Evolutionary conservation across 305 asterid genomes (phyloP), one percentile per base, ranked within the genome.

Genomic region (Fraxinus xanthoxyloides): DNA sequence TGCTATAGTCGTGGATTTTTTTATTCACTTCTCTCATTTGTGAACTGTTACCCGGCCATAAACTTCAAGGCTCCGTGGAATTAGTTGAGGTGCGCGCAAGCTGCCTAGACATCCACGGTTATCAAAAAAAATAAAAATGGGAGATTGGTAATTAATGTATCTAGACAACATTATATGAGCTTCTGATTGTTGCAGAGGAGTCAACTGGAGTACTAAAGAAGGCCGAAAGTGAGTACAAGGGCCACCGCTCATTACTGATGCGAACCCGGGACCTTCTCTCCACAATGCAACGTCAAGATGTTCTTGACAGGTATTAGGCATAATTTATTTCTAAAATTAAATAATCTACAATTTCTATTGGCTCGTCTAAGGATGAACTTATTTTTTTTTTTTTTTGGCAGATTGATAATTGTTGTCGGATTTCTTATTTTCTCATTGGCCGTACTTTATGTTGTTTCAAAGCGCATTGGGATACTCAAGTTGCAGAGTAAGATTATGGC

Each of bases 151-250:
- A 24, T 2, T 3, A 23, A 23, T 23, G 72, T 9, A 24, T 28
- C 7, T 12, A 10, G 15, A 74, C 5, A 31, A 82, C 81, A 4
- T 30, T 51, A 63, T 23, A 72, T 54, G 35, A 67, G 59, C 61
- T 82, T 86, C 35, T 82, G 35, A 81, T 85, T 85, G 83, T 79
- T 86, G 80, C 90, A 96, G 99, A 94, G 88, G 99, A 94, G 88
- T 96, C 99, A 56, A 91, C 97, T 0, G 89, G 90, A 32, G 97
- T 96, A 46, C 81, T 94, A 63, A 89, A 72, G 85, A 96, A 93
- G 86, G 95, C 99, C 13, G 99, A 96, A 82, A 90, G 91, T 12
- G 99, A 96, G 81, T 96, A 96, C 92, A 94, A 88, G 90, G 97
- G 98, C 85, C 99, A 94, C 40, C 90, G 97, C 54, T 91, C 98